Evolutionary conservation across 2,329 filamentous ascomycete genomes (phyloP).

Genomic region (Exophiala spinifera): DNA sequence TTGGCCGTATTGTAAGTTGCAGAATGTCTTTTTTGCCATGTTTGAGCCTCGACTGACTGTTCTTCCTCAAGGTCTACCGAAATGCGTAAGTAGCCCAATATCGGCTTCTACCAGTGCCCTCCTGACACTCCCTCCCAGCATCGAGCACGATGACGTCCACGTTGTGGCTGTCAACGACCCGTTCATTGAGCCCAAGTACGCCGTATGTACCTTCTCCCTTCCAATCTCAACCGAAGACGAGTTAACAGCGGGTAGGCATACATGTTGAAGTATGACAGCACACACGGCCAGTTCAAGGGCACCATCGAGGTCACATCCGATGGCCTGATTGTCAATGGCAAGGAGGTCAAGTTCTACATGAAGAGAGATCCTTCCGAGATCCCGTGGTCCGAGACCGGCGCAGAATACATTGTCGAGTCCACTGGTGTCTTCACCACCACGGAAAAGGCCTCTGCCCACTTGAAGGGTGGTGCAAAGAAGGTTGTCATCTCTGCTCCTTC

Average conservation of each 20-base stretch:
- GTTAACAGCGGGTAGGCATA: constrained; percentile 64
- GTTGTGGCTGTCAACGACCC: constrained; percentile 98
- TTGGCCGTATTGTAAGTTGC: constrained; percentile 76
- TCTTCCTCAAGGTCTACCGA: constrained; percentile 69
- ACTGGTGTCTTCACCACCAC: constrained; percentile 99
- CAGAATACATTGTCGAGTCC: constrained; percentile 93
- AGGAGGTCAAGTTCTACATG: constrained; percentile 90
- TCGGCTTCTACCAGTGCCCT: constrained; percentile 27
- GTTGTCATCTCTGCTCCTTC: constrained; percentile 65
- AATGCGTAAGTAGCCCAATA: constrained; percentile 66
- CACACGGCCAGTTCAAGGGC: constrained; percentile 96
- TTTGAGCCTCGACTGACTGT: not conserved
- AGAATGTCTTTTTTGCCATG: too few relatives aligned
- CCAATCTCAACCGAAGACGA: not conserved
- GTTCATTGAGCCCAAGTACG: constrained; percentile 97
- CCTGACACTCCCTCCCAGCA: constrained; percentile 41
- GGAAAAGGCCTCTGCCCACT: constrained; percentile 90
- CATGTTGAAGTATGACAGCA: constrained; percentile 99
- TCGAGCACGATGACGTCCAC: constrained; percentile 85
- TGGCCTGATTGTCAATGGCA: constrained; percentile 84
- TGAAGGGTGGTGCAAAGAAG: constrained; percentile 98
- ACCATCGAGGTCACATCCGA: constrained; percentile 71
- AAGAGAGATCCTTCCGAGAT: constrained; percentile 88
- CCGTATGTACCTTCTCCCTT: constrained; percentile 62
- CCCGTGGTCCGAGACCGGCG: constrained; percentile 83